Base-by-base conservation (phyloP, 768 basidiomycete species). In the Lentinula aciculospora region DNA sequence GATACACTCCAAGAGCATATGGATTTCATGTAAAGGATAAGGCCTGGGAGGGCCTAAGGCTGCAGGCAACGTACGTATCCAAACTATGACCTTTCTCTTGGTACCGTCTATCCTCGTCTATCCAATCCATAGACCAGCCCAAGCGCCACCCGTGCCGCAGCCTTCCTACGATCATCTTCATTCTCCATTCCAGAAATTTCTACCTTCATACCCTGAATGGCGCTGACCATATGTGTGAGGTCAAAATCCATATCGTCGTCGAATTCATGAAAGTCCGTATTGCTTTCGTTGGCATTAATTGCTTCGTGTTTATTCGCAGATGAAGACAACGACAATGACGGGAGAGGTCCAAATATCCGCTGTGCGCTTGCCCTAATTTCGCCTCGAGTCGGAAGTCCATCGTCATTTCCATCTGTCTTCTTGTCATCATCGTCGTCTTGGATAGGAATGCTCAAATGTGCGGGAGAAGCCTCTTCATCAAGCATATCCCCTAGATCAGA, bases 61-160 rank as follows among this genome's bases (percentile, higher is more conserved):
- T 6, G 42, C 21, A 9, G 40, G 21, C 5, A 19, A 42, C 21
- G n/a, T 42, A 15, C 40, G 21, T 9, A 42, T 32, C 32, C 12
- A 34, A 13, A 34, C 32, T 34, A 9, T 34, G 32, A 34, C 32
- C 31, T 7, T 31, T 37, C 13, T 17, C 48, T 31, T 19, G n/a
- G n/a, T 12, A 40, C 58, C 62, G 45, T 61, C 42, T 44, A 50
- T 50, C 29, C 32, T 50, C 32, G 49, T 50, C 49, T 53, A 56
- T 79, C 76, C 54, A 91, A 70, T 2, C 88, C 89, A 68, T 89
- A 86, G 5, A 85, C 88, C 51, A 92, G 69, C 0, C 86, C 86
- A 0, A 92, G 72, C 23, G 89, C 88, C 21, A 88, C 86, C 46
- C 75, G 74, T 7, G 89, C 89, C 0, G 89, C 89, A 25, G 88